Percentiles rank a stretch among this genome's conserved stretches.
phyloP scores from a whole-genome alignment of 2,329 filamentous ascomycete genomes.

The Cladosporium sp. region DNA sequence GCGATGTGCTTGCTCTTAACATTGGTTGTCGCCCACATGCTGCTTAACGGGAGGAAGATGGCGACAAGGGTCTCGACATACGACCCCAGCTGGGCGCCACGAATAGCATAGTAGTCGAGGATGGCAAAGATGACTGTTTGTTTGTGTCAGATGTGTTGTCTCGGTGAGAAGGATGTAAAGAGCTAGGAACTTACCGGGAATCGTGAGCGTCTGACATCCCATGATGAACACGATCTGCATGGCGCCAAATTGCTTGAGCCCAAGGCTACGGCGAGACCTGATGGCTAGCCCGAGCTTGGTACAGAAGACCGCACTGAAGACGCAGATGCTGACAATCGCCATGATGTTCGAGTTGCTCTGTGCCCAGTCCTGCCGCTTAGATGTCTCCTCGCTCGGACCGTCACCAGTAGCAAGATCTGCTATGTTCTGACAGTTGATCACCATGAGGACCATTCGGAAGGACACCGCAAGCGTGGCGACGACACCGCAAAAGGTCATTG shows the following conservation, averaged over 20 bases:
- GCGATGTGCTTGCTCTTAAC: slow-evolving; percentile 20
- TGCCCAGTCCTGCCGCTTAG: slow-evolving; percentile 1
- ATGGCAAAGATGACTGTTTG: slow-evolving; percentile 53
- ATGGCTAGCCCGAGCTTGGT: slow-evolving; percentile 56
- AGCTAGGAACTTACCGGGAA: slow-evolving; percentile 49
- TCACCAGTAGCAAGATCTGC: not conserved
- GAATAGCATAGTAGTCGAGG: slow-evolving; percentile 45
- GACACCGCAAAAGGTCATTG: slow-evolving; percentile 43
- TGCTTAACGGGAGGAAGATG: slow-evolving; percentile 59
- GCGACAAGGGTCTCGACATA: slow-evolving; percentile 53
- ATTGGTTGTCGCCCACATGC: slow-evolving; percentile 54
- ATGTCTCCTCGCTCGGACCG: not conserved
- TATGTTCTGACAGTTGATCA: slow-evolving; percentile 38
- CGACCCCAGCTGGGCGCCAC: slow-evolving; percentile 48
- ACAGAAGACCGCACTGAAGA: slow-evolving; percentile 57
- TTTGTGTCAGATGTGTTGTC: slow-evolving; percentile 14
- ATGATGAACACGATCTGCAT: slow-evolving; percentile 64
- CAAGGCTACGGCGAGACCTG: slow-evolving; percentile 48
- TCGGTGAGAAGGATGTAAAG: slow-evolving; percentile 1
- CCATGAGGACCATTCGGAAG: slow-evolving; percentile 48
- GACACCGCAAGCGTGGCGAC: slow-evolving; percentile 48
- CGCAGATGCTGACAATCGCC: slow-evolving; percentile 52
- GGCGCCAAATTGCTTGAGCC: slow-evolving; percentile 55
- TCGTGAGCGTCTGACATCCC: slow-evolving; percentile 59
- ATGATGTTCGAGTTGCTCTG: slow-evolving; percentile 39